Conservation (phyloP, 768 basidiomycete genomes). For the Collybia mongolica region DNA sequence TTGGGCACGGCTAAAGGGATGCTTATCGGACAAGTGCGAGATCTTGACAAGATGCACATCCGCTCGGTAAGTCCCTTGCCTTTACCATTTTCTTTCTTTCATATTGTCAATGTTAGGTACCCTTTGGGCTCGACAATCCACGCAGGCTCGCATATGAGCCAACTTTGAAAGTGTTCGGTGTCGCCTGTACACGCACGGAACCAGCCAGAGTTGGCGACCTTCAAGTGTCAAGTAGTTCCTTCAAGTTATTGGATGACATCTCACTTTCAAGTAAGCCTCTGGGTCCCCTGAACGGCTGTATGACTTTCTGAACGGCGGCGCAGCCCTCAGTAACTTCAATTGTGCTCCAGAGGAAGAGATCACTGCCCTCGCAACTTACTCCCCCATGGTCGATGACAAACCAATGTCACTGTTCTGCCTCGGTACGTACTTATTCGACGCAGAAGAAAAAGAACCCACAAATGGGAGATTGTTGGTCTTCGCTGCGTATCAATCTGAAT, state of each 20-base stretch:
- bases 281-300: background rate
- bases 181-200: conserved; percentile 55
- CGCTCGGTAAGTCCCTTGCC: conserved; percentile 52
- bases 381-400: conserved; percentile 24
- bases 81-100: conserved; percentile 3
- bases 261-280: conserved; percentile 56
- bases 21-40: conserved; percentile 62
- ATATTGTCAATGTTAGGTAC: conserved; percentile 43
- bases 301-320: background rate
- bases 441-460: conserved; percentile 47
- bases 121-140: conserved; percentile 73
- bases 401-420: conserved; percentile 45
- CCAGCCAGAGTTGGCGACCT: conserved; percentile 55
- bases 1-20: conserved; percentile 54
- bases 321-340: conserved; percentile 48
- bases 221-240: conserved; percentile 47
- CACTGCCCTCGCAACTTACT: conserved; percentile 45
- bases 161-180: conserved; percentile 55
- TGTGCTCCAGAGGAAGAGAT: conserved; percentile 62
- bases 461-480: conserved; percentile 65
- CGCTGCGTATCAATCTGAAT: conserved; percentile 27
- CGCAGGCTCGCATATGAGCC: conserved; percentile 62
- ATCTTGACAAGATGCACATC: conserved; percentile 79
- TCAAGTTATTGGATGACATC: conserved; percentile 66
- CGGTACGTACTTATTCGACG: conserved; percentile 42